Percentiles rank a stretch among this genome's conserved stretches.
Conservation (phyloP, 2,329 filamentous ascomycete genomes). For the Ascochyta fabae region DNA sequence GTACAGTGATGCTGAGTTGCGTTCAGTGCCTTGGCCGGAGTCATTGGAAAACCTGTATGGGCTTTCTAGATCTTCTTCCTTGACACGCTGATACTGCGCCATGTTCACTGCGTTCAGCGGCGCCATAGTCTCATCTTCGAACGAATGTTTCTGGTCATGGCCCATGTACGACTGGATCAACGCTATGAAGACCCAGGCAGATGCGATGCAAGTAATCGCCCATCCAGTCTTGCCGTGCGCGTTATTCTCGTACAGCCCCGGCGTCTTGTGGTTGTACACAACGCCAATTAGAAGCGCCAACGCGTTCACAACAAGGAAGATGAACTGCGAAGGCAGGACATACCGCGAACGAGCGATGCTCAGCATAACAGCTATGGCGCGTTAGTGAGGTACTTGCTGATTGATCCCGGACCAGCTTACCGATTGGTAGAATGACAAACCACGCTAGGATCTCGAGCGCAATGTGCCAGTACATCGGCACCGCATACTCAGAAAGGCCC, state of each 20-base stretch:
- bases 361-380: conserved; percentile 75
- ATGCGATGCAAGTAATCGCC: conserved; percentile 76
- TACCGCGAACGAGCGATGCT: conserved; percentile 81
- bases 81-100: conserved; percentile 49
- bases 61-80: conserved; percentile 33
- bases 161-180: conserved; percentile 68
- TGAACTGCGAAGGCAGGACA: conserved; percentile 71
- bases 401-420: conserved; percentile 56
- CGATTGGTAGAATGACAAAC: conserved; percentile 74
- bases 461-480: conserved; percentile 73
- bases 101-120: conserved; percentile 46
- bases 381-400: conserved; percentile 30
- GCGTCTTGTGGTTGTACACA: conserved; percentile 77
- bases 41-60: conserved; percentile 52
- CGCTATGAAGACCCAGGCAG: conserved; percentile 72
- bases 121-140: conserved; percentile 28
- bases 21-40: conserved; percentile 71
- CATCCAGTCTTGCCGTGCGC: conserved; percentile 90
- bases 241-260: conserved; percentile 85
- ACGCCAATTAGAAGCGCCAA: conserved; percentile 50
- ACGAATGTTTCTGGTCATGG: conserved; percentile 44
- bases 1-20: conserved; percentile 69
- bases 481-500: conserved; percentile 59
- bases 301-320: conserved; percentile 53
- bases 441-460: conserved; percentile 73